phyloP scores from a whole-genome alignment of 2,329 filamentous ascomycete species.

The Cladosporium sp. region DNA sequence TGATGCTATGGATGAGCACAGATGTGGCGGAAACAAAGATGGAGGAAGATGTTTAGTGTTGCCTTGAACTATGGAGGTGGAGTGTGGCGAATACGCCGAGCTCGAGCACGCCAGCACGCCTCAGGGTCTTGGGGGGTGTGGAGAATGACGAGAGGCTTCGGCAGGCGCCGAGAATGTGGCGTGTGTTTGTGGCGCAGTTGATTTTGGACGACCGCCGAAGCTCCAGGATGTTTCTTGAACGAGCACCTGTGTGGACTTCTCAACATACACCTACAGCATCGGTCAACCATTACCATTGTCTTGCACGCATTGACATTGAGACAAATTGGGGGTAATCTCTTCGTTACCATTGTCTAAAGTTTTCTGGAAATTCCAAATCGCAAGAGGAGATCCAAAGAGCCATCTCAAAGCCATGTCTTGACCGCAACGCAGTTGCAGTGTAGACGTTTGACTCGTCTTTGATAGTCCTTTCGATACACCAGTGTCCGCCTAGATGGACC shows the following conservation, averaged over 20 bases:
- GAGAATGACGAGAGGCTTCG: neutral
- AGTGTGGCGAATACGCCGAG: constrained; percentile 10
- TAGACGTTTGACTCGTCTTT: neutral
- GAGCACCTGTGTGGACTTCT: neutral
- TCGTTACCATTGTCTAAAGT: neutral
- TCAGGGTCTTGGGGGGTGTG: neutral
- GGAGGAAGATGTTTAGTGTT: neutral
- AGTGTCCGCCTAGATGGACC: neutral
- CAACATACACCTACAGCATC: neutral
- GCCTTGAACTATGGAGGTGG: constrained; percentile 9
- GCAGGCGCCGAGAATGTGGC: constrained; percentile 3
- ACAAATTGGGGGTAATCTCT: neutral
- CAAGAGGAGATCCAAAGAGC: neutral
- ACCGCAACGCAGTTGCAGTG: neutral
- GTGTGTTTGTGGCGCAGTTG: neutral
- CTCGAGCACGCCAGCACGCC: neutral
- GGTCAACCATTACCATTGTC: neutral
- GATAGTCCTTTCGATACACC: neutral
- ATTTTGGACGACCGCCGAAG: neutral
- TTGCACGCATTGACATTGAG: neutral
- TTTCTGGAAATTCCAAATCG: neutral
- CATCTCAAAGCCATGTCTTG: neutral
- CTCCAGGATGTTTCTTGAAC: neutral
- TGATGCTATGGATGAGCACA: neutral
- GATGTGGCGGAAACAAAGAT: neutral